Evolutionary conservation across 2,329 filamentous ascomycete genomes (phyloP).

Genomic region (Parastagonospora avenae): DNA sequence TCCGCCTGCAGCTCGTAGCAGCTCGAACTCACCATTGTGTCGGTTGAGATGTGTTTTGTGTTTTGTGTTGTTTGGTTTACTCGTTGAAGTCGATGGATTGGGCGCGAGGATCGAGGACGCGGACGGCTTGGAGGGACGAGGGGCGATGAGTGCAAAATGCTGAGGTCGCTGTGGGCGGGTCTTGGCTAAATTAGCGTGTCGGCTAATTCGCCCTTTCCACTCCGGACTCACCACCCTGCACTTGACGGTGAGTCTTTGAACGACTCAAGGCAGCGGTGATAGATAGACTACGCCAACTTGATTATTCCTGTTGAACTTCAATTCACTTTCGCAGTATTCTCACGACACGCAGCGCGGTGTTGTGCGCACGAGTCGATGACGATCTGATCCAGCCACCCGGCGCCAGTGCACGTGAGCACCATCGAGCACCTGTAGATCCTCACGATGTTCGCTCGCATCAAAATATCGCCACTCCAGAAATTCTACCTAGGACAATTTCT

Average conservation of each 20-base stretch:
- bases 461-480: not conserved
- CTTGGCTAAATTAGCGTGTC: slow-evolving; percentile 7
- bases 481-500: no score
- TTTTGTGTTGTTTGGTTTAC: slow-evolving; percentile 31
- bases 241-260: not conserved
- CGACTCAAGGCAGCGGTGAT: not conserved
- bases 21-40: slow-evolving; percentile 47
- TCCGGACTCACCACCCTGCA: slow-evolving; percentile 1
- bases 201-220: slow-evolving; percentile 6
- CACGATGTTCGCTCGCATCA: not conserved
- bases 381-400: not conserved
- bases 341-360: not conserved
- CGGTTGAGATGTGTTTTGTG: slow-evolving; percentile 39
- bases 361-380: slow-evolving; percentile 3
- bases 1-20: slow-evolving; percentile 14
- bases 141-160: slow-evolving; percentile 12
- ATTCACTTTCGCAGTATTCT: no score
- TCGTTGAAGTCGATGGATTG: slow-evolving; percentile 42
- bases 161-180: slow-evolving; percentile 3
- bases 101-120: slow-evolving; percentile 42
- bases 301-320: no score
- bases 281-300: no score
- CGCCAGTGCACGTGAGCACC: slow-evolving; percentile 3
- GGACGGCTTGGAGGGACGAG: slow-evolving; percentile 34
- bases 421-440: not conserved